These are phyloP conservation scores for Aspergillus spinulosporus DNA, from an alignment of 2,329 filamentous ascomycete species.

Conservation along the genomic window DNA sequence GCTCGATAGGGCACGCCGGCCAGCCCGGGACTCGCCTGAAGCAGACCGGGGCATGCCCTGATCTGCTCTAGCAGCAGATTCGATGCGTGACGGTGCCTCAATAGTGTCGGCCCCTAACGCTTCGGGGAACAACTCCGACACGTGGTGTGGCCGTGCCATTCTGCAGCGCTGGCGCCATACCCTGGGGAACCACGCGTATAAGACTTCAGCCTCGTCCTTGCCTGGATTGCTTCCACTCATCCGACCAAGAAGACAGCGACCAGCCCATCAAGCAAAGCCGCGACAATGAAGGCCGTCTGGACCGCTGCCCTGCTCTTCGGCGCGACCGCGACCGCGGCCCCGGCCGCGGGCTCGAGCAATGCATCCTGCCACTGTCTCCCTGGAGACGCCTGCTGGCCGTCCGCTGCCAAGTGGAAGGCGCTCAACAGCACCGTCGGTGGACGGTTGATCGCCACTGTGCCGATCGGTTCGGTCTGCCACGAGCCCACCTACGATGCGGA, in stretches of 20 bases:
- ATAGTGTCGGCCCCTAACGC: neutral
- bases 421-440: conserved; percentile 42
- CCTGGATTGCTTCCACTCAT: neutral
- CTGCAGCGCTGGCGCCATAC: no score
- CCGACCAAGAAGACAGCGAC: neutral
- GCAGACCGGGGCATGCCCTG: neutral
- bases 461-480: conserved; percentile 41
- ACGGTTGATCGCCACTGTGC: conserved; percentile 41
- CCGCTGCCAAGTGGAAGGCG: conserved; percentile 31
- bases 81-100: neutral
- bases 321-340: conserved; percentile 17
- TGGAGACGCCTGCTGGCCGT: conserved; percentile 42
- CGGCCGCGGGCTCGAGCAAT: neutral
- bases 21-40: no score
- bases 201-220: neutral
- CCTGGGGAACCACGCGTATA: neutral
- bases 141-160: neutral
- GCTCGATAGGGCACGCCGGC: no score
- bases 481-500: conserved; percentile 28
- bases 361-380: conserved; percentile 32
- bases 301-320: conserved; percentile 6
- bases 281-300: conserved; percentile 28
- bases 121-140: conserved; percentile 28
- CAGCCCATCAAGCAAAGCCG: neutral
- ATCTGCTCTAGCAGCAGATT: neutral